phyloP scores from a whole-genome alignment of 169 alveolate species.

The Plasmodium yoelii region DNA sequence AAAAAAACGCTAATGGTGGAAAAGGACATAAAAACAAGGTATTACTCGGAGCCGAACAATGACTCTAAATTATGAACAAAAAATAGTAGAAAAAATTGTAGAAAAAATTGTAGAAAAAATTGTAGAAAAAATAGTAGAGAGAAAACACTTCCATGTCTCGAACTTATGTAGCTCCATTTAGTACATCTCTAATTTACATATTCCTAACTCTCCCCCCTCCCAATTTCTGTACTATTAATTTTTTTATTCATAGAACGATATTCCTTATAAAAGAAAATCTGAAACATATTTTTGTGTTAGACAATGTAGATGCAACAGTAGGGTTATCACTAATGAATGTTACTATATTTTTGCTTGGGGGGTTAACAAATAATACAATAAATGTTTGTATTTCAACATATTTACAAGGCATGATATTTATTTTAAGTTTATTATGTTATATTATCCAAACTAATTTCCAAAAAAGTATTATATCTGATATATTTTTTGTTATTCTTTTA shows the following conservation, averaged over 20 bases:
- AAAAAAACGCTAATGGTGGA: slow-evolving; percentile 42
- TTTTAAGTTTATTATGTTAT: slow-evolving; percentile 54
- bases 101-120: no score
- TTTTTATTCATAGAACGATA: slow-evolving; percentile 12
- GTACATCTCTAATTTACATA: background rate
- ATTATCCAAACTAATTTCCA: slow-evolving; percentile 23
- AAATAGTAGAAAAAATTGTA: no score
- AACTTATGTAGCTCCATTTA: background rate
- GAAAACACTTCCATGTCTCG: background rate
- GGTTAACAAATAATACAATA: slow-evolving; percentile 20
- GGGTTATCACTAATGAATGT: slow-evolving; percentile 58
- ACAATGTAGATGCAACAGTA: slow-evolving; percentile 27
- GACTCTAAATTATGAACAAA: background rate
- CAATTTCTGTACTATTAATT: background rate
- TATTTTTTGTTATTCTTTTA: slow-evolving; percentile 25
- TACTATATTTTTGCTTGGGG: slow-evolving; percentile 41
- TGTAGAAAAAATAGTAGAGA: background rate
- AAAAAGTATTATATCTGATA: slow-evolving; percentile 23
- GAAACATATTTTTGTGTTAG: slow-evolving; percentile 45
- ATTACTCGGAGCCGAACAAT: background rate
- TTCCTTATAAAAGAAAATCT: slow-evolving; percentile 36
- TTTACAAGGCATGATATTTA: slow-evolving; percentile 62
- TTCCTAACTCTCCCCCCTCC: background rate
- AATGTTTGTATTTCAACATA: slow-evolving; percentile 39
- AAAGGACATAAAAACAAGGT: slow-evolving; percentile 70